These are phyloP conservation scores for Phytophthora vignae DNA, from an alignment of 352 stramenopile genomes.

Conservation along the genomic window DNA sequence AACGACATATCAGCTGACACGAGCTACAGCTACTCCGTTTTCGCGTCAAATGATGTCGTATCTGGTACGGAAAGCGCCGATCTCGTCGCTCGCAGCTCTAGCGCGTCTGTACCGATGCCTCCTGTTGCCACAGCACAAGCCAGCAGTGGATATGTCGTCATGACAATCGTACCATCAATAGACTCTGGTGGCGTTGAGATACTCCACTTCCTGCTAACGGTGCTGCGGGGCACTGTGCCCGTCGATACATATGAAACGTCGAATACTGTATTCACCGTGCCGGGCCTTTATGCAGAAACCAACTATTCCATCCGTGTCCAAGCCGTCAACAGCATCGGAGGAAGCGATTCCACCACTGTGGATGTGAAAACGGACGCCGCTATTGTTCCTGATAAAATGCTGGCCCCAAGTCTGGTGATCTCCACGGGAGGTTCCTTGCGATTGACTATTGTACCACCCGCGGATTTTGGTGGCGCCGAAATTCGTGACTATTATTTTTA, in stretches of 20 bases:
- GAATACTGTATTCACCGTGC: slow-evolving; percentile 19
- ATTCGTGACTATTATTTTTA: slow-evolving; percentile 45
- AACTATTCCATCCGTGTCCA: slow-evolving; percentile 40
- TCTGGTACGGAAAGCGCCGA: slow-evolving; percentile 1
- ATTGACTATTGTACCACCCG: slow-evolving; percentile 39
- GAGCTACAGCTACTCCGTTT: slow-evolving; percentile 54
- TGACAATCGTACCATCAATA: slow-evolving; percentile 27
- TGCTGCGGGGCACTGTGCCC: slow-evolving; percentile 12
- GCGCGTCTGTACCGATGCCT: slow-evolving; percentile 23
- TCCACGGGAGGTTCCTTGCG: slow-evolving; percentile 44
- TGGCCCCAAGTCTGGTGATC: slow-evolving; percentile 21
- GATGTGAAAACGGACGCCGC: slow-evolving; percentile 33
- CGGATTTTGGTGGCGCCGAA: slow-evolving; percentile 47
- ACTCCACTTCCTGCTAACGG: slow-evolving; percentile 24
- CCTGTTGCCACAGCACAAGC: slow-evolving; percentile 25
- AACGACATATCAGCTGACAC: slow-evolving; percentile 31
- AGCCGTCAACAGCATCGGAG: slow-evolving; percentile 39
- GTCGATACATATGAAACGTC: slow-evolving; percentile 35
- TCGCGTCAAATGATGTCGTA: slow-evolving; percentile 39
- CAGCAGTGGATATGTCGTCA: slow-evolving; percentile 36
- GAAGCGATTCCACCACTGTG: slow-evolving; percentile 14
- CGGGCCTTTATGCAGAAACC: slow-evolving; percentile 43
- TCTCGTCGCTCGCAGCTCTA: slow-evolving; percentile 28
- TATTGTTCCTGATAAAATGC: slow-evolving; percentile 34
- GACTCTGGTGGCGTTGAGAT: slow-evolving; percentile 48